phyloP scores from a whole-genome alignment of 768 basidiomycete species.

The Pleurotus cornucopiae region DNA sequence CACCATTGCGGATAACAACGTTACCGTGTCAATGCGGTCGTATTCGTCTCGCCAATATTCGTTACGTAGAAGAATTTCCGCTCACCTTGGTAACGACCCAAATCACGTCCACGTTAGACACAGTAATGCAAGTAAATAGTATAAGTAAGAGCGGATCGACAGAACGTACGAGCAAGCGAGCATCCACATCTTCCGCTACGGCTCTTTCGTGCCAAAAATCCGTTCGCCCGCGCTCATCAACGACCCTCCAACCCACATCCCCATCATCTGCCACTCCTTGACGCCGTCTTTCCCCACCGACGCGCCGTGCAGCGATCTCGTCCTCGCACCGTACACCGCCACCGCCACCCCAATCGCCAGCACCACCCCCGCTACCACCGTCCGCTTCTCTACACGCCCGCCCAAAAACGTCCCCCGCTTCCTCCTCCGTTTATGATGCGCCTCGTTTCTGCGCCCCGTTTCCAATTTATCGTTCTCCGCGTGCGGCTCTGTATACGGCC shows the following conservation, averaged over 20 bases:
- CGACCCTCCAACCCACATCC: slow-evolving; percentile 24
- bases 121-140: too few relatives aligned
- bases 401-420: slow-evolving; percentile 15
- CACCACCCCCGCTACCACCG: slow-evolving; percentile 61
- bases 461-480: slow-evolving; percentile 16
- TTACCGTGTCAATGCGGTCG: too few relatives aligned
- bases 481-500: slow-evolving; percentile 36
- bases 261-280: slow-evolving; percentile 22
- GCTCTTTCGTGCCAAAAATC: background rate
- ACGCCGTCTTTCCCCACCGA: slow-evolving; percentile 12
- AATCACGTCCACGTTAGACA: too few relatives aligned
- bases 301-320: slow-evolving; percentile 17
- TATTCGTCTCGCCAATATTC: too few relatives aligned
- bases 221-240: slow-evolving; percentile 14
- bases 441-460: slow-evolving; percentile 15
- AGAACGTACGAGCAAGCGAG: too few relatives aligned
- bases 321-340: slow-evolving; percentile 47
- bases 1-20: too few relatives aligned
- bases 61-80: too few relatives aligned
- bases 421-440: slow-evolving; percentile 17
- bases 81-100: too few relatives aligned
- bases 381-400: slow-evolving; percentile 29
- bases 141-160: too few relatives aligned
- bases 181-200: background rate
- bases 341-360: slow-evolving; percentile 69